Evolutionary conservation across 2,329 filamentous ascomycete genomes (phyloP), one percentile per base, ranked within the genome.

Genomic region (Zymoseptoria passerinii): DNA sequence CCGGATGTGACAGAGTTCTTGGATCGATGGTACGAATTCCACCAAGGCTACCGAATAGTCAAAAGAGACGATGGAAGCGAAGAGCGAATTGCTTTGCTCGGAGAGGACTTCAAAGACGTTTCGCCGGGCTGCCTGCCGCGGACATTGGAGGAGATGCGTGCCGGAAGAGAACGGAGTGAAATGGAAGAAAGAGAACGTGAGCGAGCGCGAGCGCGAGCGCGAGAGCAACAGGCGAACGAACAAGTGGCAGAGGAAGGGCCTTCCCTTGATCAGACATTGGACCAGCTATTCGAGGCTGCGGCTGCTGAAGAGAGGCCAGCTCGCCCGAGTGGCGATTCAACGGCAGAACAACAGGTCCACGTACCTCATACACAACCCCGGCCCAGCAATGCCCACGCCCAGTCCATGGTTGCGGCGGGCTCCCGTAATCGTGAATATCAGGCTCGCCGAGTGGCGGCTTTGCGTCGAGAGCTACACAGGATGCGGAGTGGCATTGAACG

Each of bases 1-100:
- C 78, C 78, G 8, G 76, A 79, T 61, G 77, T 79, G 68, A 70
- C 68, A 29, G 74, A 71, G 16, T 80, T 80, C 56, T 63, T 80
- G 8, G 64, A 73, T 18, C 67, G 71, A 35, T 80, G 78, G 78
- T 78, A 76, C 62, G 77, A 80, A 54, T 80, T 77, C 60, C 74
- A 80, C 63, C 72, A 72, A 56, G 78, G 78, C 29, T 79, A 76
- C 59, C 67, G 77, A 49, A 68, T 74, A 8, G 72, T 74, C 1
- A 69, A 50, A 55, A 67, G 66, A 19, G 65, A 73, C 20, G 75
- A 79, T 65, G 78, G 78, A 13, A 70, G 65, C 2, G 76, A 80
- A 60, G 70, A 75, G 54, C 73, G 73, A 28, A 73, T 78, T 29
- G 72, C 74, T 19, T 74, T 80, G 0, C 66, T 77, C 8, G 77